Evolutionary conservation across 345 rosid genomes (phyloP).

Genomic region (Ceriops decandra): DNA sequence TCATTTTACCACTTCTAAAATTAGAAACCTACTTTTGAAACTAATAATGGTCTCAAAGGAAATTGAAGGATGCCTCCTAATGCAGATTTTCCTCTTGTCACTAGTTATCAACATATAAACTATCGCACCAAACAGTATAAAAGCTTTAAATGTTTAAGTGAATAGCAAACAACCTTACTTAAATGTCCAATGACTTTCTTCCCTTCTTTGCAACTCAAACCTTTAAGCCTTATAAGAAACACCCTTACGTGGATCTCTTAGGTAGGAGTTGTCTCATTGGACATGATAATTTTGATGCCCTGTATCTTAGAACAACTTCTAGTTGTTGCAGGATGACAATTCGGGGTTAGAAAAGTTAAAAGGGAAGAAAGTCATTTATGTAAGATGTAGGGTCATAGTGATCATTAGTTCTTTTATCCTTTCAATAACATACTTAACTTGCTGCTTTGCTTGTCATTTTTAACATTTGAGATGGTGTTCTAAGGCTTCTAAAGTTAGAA

Average conservation of each 20-base stretch:
- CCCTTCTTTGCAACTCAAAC: slow-evolving; percentile 30
- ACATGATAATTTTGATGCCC: background rate
- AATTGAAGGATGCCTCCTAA: background rate
- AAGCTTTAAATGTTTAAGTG: slow-evolving; percentile 13
- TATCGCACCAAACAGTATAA: slow-evolving; percentile 7
- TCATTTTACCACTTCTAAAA: no score
- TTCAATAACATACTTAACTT: background rate
- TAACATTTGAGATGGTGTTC: background rate
- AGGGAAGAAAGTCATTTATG: slow-evolving; percentile 44
- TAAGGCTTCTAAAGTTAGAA: no score
- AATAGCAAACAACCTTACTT: slow-evolving; percentile 42
- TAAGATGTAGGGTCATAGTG: slow-evolving; percentile 58
- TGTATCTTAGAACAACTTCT: background rate
- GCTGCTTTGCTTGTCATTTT: background rate
- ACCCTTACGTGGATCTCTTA: slow-evolving; percentile 43
- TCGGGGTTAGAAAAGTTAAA: slow-evolving; percentile 34
- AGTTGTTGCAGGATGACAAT: slow-evolving; percentile 37
- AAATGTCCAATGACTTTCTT: no score
- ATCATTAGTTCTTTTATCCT: background rate
- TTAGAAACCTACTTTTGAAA: background rate
- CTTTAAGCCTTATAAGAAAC: slow-evolving; percentile 27
- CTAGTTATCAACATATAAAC: slow-evolving; percentile 20
- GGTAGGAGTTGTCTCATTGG: slow-evolving; percentile 19
- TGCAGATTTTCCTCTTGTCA: background rate
- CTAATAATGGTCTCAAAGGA: slow-evolving; percentile 14